These are phyloP conservation scores for Volvox carteri DNA, from an alignment of 163 green algal genomes.

Conservation along the genomic window DNA sequence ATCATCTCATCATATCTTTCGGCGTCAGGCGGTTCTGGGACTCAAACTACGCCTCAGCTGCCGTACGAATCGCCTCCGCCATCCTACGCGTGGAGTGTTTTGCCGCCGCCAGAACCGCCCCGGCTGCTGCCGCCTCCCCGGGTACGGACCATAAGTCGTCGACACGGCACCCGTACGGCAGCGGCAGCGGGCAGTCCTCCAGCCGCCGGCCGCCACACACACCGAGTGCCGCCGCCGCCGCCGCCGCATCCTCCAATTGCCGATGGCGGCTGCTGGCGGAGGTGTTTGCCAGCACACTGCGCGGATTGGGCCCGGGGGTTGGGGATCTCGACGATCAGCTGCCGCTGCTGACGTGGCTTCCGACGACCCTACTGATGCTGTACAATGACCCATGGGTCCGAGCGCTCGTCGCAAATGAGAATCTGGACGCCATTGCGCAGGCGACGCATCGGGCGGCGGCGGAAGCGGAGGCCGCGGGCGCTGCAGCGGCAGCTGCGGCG, in stretches of 20 bases:
- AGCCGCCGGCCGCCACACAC: neutral
- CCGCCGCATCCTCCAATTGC: neutral
- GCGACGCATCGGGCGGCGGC: neutral
- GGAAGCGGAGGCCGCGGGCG: neutral
- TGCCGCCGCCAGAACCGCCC: neutral
- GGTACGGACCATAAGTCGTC: no score
- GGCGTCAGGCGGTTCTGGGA: neutral
- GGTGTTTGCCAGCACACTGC: neutral
- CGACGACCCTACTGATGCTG: neutral
- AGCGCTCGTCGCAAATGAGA: neutral
- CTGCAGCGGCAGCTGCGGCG: neutral
- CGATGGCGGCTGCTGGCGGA: neutral
- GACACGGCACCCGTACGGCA: neutral
- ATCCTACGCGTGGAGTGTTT: neutral
- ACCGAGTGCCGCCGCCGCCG: neutral
- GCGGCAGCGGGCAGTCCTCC: neutral
- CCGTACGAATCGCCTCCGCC: neutral
- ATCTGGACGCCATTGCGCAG: neutral
- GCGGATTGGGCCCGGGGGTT: neutral
- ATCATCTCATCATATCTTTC: neutral
- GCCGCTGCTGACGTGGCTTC: neutral
- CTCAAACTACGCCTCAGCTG: neutral
- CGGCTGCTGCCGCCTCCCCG: no score
- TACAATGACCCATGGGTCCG: conserved; percentile 17
- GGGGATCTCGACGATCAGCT: neutral